Conservation (phyloP, 2,329 filamentous ascomycete species). For the Xylariaceae sp. region DNA sequence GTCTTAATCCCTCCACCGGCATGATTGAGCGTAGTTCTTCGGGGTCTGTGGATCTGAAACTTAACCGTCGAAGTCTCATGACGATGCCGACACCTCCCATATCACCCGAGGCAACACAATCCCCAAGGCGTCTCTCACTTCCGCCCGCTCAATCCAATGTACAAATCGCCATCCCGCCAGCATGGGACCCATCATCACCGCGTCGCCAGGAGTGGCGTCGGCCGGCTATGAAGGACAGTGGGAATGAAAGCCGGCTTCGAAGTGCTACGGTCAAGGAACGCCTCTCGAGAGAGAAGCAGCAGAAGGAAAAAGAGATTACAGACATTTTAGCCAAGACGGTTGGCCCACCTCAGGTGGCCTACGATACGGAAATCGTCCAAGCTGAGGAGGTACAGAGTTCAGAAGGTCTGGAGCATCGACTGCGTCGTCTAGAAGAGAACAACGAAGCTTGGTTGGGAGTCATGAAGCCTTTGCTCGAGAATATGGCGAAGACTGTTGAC, state of each 20-base stretch:
- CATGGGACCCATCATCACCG: constrained; percentile 1
- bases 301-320: constrained; percentile 22
- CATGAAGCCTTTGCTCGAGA: constrained; percentile 21
- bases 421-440: constrained; percentile 18
- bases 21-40: constrained; percentile 19
- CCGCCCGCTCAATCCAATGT: constrained; percentile 9
- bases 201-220: constrained; percentile 12
- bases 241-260: constrained; percentile 9
- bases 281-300: constrained; percentile 19
- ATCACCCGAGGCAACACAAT: constrained; percentile 9
- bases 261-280: constrained; percentile 17
- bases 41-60: constrained; percentile 9
- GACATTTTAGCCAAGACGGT: constrained; percentile 22
- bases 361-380: background rate
- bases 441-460: constrained; percentile 21
- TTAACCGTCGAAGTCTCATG: constrained; percentile 21
- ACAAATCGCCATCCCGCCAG: background rate
- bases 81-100: constrained; percentile 21
- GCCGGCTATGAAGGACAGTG: constrained; percentile 4
- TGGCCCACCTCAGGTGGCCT: constrained; percentile 8
- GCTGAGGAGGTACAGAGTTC: constrained; percentile 9
- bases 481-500: constrained; percentile 18
- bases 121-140: constrained; percentile 15
- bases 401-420: constrained; percentile 18
- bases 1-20: constrained; percentile 23